Evolutionary conservation across 768 basidiomycete genomes (phyloP), one percentile per base, ranked within the genome.

Genomic region (Psilocybe tampanensis): DNA sequence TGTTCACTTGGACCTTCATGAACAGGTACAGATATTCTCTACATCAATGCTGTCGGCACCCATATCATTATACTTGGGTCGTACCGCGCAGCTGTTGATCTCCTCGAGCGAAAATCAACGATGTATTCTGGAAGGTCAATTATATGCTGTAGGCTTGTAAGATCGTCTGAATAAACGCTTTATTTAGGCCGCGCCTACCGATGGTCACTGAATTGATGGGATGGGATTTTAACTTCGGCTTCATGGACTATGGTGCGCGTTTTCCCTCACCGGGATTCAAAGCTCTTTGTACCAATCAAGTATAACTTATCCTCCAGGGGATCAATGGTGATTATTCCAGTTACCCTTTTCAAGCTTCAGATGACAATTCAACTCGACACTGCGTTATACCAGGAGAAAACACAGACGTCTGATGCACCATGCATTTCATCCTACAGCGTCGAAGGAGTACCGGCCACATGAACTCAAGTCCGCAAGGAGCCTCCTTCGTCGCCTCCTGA

Each of bases 91-190:
- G 73, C 73, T 2, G 57, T 60, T 9, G 79, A 80, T 13, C 68
- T 81, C 13, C 65, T 82, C 51, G 79, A 80, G 47, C 76, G 71
- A 51, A 64, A 74, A n/a, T 76, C 74, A 7, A 54, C 66, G 19
- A 73, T 75, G 13, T 80, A 80, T 62, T 80, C 74, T 1, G 71
- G 68, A 48, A 61, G 75, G 68, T 69, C 13, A 42, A 17, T 6
- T 26, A 8, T 24, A 24, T 33, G 24, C 26, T n/a, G 15, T 17
- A 22, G 12, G 39, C 18, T 34, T 26, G 15, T 33, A 41, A n/a
- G 22, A n/a, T 8, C 18, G 6, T 9, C n/a, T 39, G 6, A 7
- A 29, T 39, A 13, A 5, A n/a, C 36, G 13, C 6, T n/a, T 34
- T 50, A 19, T 2, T 12, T 34, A 67, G 66, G 45, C 55, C 64